A percentile compares a stretch with the other conserved stretches of the same genome.
phyloP scores from a whole-genome alignment of 2,329 filamentous ascomycete species.

The Hypoxylon sp. region DNA sequence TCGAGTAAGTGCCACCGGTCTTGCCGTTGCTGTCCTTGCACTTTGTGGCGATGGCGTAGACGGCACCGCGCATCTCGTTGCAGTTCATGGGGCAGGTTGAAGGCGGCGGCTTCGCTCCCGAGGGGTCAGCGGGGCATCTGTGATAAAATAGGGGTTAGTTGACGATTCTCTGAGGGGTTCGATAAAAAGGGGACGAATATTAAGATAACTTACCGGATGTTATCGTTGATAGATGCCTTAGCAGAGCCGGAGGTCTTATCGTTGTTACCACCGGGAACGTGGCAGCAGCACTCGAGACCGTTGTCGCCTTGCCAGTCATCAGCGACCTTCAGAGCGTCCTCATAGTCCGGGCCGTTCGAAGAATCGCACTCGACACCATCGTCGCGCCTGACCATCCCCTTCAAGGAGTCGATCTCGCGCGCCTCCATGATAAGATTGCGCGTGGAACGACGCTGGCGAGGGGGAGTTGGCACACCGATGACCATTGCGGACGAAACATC shows the following conservation, averaged over 20 bases:
- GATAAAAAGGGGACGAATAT: neutral
- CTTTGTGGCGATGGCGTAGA: slow-evolving; percentile 28
- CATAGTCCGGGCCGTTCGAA: slow-evolving; percentile 13
- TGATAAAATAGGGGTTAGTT: neutral
- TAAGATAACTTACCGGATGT: slow-evolving; percentile 5
- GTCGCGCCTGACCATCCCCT: too few relatives aligned
- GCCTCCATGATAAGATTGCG: slow-evolving; percentile 14
- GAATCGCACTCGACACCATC: slow-evolving; percentile 12
- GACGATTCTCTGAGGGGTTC: neutral
- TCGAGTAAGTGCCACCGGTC: slow-evolving; percentile 8
- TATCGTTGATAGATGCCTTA: slow-evolving; percentile 20
- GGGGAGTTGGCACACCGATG: slow-evolving; percentile 21
- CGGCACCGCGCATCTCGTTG: slow-evolving; percentile 16
- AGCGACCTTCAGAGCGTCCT: slow-evolving; percentile 20
- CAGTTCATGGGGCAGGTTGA: slow-evolving; percentile 20
- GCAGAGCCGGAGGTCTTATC: slow-evolving; percentile 13
- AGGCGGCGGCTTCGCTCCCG: slow-evolving; percentile 12
- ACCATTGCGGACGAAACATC: slow-evolving; percentile 20
- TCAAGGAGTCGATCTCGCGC: neutral
- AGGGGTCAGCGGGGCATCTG: slow-evolving; percentile 15
- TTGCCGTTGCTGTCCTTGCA: slow-evolving; percentile 18
- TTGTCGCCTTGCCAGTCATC: slow-evolving; percentile 23
- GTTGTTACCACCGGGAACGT: slow-evolving; percentile 12
- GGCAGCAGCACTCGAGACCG: slow-evolving; percentile 16
- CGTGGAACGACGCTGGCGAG: neutral